Evolutionary conservation across 257 asterid genomes (phyloP), one percentile per base, ranked within the genome.

Genomic region (Solanum dulcamara): DNA sequence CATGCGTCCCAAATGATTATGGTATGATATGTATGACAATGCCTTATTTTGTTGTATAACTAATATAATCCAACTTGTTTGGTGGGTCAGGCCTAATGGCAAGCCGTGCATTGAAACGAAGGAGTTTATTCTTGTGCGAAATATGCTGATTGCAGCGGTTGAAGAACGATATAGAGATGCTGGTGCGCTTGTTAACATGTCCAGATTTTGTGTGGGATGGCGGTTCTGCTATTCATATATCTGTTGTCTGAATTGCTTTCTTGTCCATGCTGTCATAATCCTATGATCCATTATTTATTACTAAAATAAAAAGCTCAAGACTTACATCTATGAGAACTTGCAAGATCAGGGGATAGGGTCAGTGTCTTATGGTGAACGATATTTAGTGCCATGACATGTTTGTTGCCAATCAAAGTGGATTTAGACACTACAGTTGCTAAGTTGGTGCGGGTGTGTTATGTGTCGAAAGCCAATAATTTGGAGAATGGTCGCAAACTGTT

Each of bases 91-190:
- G 81, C 92, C 93, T 40, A 85, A 77, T 79, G 91, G 90, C 79
- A 88, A 89, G 81, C 87, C 92, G 8, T 89, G 93, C 88, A 85
- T 88, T 80, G 93, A 91, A 71, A 90, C 94, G 1, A 88, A 88
- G 86, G 94, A 91, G 89, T 91, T 91, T 70, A 74, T 85, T 88
- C 94, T 91, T 42, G 72, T 90, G 64, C 93, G 93, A 48, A 90
- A 90, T 83, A 91, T 91, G 94, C 84, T 90, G 84, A 83, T 89
- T 84, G 94, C 94, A 74, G 94, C 90, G 3, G 88, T 91, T 14
- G 94, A 91, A 86, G 94, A 91, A 81, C 92, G 94, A 72, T 91
- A 91, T 85, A 85, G 53, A 26, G 94, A 91, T 88, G 93, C 93
- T 85, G 94, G 94, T 91, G 1, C 1, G 18, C 53, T 81, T 83